phyloP scores from a whole-genome alignment of 352 stramenopile genomes.

The Globisporangium spinosum region DNA sequence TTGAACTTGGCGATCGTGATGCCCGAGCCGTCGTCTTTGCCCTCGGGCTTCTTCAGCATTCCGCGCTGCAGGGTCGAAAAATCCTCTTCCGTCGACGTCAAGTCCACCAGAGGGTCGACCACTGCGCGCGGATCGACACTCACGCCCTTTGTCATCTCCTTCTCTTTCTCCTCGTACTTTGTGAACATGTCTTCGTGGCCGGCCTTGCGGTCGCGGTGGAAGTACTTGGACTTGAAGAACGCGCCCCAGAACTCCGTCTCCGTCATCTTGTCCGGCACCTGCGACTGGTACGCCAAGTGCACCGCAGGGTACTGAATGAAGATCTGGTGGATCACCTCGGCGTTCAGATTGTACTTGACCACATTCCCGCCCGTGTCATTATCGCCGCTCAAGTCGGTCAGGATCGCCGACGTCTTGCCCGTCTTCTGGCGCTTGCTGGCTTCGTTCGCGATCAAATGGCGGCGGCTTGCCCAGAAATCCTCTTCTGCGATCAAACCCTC shows the following conservation, averaged over 20 bases:
- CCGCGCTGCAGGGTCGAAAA: slow-evolving; percentile 31
- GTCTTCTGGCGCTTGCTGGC: slow-evolving; percentile 84
- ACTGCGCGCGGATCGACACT: slow-evolving; percentile 56
- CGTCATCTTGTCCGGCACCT: slow-evolving; percentile 88
- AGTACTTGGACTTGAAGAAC: slow-evolving; percentile 90
- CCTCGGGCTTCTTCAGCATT: slow-evolving; percentile 20
- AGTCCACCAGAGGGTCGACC: slow-evolving; percentile 76
- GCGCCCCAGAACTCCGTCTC: slow-evolving; percentile 86
- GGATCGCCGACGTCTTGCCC: slow-evolving; percentile 78
- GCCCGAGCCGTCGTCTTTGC: slow-evolving; percentile 48
- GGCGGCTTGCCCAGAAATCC: slow-evolving; percentile 83
- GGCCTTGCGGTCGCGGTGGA: slow-evolving; percentile 77
- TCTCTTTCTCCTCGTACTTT: slow-evolving; percentile 79
- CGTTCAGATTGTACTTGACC: slow-evolving; percentile 89
- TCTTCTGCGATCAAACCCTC: slow-evolving; percentile 82
- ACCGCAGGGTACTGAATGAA: slow-evolving; percentile 88
- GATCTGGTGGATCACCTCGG: slow-evolving; percentile 88
- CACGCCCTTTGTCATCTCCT: slow-evolving; percentile 41
- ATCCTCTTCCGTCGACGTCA: slow-evolving; percentile 72
- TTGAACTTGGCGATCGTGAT: slow-evolving; percentile 89
- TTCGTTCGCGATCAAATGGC: slow-evolving; percentile 80
- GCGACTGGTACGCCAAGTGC: slow-evolving; percentile 78
- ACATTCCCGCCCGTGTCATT: slow-evolving; percentile 70
- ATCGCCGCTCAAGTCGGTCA: slow-evolving; percentile 73
- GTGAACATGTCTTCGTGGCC: slow-evolving; percentile 86